phyloP scores from a whole-genome alignment of 805 yeast genomes.

The Starmerella potacharoeniae region DNA sequence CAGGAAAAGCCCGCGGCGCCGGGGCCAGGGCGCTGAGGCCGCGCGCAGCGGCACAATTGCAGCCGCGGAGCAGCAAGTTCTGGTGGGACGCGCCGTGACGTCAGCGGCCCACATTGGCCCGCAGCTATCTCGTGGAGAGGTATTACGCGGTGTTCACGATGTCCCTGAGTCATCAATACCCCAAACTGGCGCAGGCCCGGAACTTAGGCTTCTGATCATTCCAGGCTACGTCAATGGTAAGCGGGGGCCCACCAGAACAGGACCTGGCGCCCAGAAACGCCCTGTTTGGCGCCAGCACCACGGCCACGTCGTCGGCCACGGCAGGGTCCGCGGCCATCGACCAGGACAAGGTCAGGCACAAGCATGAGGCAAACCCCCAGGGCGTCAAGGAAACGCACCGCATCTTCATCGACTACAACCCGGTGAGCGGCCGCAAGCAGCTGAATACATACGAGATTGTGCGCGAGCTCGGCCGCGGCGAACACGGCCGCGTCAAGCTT shows the following conservation, averaged over 20 bases:
- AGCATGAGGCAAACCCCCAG: slow-evolving; percentile 8
- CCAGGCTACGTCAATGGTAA: background rate
- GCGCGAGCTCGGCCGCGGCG: slow-evolving; percentile 86
- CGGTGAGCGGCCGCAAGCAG: slow-evolving; percentile 56
- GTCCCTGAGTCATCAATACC: slow-evolving; percentile 1
- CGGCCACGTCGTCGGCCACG: background rate
- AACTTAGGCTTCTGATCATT: background rate
- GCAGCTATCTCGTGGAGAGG: background rate
- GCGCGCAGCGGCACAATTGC: no score
- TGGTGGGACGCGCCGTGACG: background rate
- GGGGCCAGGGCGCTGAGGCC: no score
- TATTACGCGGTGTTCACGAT: background rate
- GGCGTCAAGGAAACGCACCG: slow-evolving; percentile 71
- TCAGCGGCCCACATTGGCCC: background rate
- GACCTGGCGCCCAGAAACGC: background rate
- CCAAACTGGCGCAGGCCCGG: background rate
- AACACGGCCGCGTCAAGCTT: slow-evolving; percentile 94
- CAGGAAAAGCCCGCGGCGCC: no score
- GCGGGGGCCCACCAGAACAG: background rate
- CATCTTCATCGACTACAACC: slow-evolving; percentile 78
- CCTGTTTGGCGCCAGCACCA: background rate
- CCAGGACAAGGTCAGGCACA: background rate
- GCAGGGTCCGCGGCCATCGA: background rate
- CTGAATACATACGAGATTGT: slow-evolving; percentile 84
- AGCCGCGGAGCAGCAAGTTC: no score